Percentiles rank a stretch among this genome's conserved stretches.
phyloP scores from a whole-genome alignment of 2,329 filamentous ascomycete genomes.

The Penicillium sp. region DNA sequence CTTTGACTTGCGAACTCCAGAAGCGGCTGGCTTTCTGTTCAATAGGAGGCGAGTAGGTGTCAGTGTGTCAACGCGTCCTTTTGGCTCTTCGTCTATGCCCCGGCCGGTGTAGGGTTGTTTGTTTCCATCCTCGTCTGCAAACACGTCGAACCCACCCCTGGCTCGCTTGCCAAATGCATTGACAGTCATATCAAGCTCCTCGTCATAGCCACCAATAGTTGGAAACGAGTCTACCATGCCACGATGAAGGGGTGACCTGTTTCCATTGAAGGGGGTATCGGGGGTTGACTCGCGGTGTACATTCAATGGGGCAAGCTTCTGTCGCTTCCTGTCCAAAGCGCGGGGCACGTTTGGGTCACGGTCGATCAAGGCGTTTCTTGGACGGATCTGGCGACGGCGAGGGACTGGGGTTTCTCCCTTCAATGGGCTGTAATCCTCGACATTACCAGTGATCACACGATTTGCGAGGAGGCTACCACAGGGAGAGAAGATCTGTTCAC shows the following conservation, averaged over 20 bases:
- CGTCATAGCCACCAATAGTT: slow-evolving; percentile 28
- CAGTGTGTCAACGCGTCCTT: slow-evolving; percentile 11
- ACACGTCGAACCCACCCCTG: slow-evolving; percentile 37
- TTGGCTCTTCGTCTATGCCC: neutral
- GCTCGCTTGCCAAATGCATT: slow-evolving; percentile 31
- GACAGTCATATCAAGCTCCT: slow-evolving; percentile 37
- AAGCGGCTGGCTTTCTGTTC: slow-evolving; percentile 19
- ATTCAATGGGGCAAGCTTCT: slow-evolving; percentile 16
- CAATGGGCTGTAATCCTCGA: slow-evolving; percentile 49
- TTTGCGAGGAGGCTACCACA: slow-evolving; percentile 45
- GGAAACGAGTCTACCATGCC: slow-evolving; percentile 21
- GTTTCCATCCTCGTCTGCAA: slow-evolving; percentile 33
- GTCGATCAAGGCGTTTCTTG: slow-evolving; percentile 33
- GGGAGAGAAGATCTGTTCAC: slow-evolving; percentile 50
- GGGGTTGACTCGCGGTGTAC: slow-evolving; percentile 8
- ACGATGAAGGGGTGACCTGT: slow-evolving; percentile 16
- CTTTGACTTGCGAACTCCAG: slow-evolving; percentile 14
- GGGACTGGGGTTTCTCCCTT: slow-evolving; percentile 48
- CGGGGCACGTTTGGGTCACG: slow-evolving; percentile 35
- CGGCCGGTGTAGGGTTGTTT: slow-evolving; percentile 13
- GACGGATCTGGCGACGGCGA: slow-evolving; percentile 34
- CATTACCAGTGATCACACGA: slow-evolving; percentile 50
- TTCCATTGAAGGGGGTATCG: slow-evolving; percentile 18
- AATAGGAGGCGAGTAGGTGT: slow-evolving; percentile 25
- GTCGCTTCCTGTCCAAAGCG: slow-evolving; percentile 29